Conservation (phyloP, 139 green algal species). For the Chlamydomonas incerta region DNA sequence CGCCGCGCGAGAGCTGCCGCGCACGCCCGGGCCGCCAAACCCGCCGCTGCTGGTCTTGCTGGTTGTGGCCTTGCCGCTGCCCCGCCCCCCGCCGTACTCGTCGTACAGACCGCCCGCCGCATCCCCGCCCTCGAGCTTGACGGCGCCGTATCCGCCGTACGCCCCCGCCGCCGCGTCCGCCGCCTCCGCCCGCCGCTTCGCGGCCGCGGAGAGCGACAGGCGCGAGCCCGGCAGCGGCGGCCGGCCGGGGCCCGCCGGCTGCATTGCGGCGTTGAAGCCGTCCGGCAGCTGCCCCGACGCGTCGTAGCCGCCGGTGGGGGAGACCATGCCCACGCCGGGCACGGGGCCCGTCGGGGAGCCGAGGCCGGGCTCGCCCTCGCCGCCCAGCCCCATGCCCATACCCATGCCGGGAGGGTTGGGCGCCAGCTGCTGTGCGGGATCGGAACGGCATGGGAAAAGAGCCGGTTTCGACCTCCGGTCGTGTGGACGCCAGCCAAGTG, state of each 20-base stretch:
- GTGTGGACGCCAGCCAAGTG: too few species aligned
- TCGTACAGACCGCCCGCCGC: neutral
- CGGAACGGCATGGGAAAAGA: too few species aligned
- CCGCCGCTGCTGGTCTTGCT: slow-evolving; percentile 10
- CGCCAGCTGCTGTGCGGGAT: neutral
- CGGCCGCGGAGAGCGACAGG: slow-evolving; percentile 2
- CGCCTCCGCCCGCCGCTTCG: slow-evolving; percentile 3
- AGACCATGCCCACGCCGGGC: too few species aligned
- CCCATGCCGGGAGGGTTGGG: neutral
- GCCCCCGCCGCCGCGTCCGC: neutral
- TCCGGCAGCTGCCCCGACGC: too few species aligned
- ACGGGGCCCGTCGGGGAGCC: too few species aligned
- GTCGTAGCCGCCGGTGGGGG: too few species aligned
- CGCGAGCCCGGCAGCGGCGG: slow-evolving; percentile 9
- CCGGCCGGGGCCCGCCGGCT: neutral
- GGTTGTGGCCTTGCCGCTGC: neutral
- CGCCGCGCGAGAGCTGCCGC: too few species aligned
- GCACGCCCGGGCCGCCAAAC: neutral
- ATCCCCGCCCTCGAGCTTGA: neutral
- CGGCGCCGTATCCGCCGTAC: neutral
- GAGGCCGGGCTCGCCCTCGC: too few species aligned
- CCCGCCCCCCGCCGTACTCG: neutral
- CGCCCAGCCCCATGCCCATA: too few species aligned
- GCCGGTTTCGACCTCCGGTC: too few species aligned
- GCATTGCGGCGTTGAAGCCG: too few species aligned